phyloP scores from a whole-genome alignment of 1,284 basidiomycete species.

The Cryptococcus wingfieldii region DNA sequence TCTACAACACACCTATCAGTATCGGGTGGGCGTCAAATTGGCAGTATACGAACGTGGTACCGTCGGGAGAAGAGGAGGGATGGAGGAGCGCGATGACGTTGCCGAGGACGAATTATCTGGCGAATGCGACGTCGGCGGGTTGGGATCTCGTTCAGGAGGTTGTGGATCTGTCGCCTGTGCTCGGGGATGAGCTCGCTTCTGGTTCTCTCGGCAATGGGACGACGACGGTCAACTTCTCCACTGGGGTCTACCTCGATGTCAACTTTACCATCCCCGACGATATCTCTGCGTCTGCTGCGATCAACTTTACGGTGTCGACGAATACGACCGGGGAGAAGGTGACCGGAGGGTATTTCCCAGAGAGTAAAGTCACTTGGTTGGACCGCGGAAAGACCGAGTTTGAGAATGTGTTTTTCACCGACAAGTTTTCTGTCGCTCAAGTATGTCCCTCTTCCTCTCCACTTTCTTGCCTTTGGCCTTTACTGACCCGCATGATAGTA shows the following conservation, averaged over 20 bases:
- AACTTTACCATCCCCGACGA: constrained; percentile 26
- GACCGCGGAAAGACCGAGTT: constrained; percentile 41
- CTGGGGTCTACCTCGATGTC: constrained; percentile 41
- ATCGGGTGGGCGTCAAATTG: constrained; percentile 51
- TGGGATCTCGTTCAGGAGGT: constrained; percentile 41
- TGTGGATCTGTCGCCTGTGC: constrained; percentile 30
- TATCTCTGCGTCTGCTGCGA: constrained; percentile 2
- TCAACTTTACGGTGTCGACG: constrained; percentile 30
- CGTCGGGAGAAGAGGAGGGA: constrained; percentile 36
- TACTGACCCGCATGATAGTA: no score
- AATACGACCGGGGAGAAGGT: constrained; percentile 17
- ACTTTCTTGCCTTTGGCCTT: not conserved
- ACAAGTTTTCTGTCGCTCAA: constrained; percentile 31
- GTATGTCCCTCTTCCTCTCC: not conserved
- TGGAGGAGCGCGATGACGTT: constrained; percentile 46
- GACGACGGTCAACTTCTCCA: constrained; percentile 26
- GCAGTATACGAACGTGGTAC: constrained; percentile 47
- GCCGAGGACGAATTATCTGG: constrained; percentile 36
- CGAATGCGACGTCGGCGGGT: constrained; percentile 35
- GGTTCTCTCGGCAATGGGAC: constrained; percentile 8
- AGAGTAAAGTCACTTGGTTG: constrained; percentile 26
- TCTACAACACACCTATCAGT: constrained; percentile 28
- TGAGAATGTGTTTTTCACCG: constrained; percentile 43
- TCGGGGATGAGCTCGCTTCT: constrained; percentile 4
- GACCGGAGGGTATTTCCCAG: constrained; percentile 29